Percentiles rank a stretch among this genome's conserved stretches.
Conservation (phyloP, 1,284 basidiomycete species). For the Austroboletus rostrupii region DNA sequence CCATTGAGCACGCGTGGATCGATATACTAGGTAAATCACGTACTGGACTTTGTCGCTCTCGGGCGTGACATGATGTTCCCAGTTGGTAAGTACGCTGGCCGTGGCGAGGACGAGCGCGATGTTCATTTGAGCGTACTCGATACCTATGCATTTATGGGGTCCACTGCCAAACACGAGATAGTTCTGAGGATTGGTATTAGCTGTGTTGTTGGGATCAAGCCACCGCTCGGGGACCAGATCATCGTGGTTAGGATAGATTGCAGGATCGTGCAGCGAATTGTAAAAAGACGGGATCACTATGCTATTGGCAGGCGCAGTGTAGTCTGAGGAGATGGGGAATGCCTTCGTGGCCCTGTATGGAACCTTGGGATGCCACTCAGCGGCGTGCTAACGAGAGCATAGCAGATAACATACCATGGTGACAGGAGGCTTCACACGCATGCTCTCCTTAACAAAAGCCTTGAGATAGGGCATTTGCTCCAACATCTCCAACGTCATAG, state of each 20-base stretch:
- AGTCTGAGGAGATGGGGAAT: conserved; percentile 88
- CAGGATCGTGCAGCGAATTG: conserved; percentile 88
- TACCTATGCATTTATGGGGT: conserved; percentile 90
- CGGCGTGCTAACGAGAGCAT: background rate
- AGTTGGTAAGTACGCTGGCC: conserved; percentile 82
- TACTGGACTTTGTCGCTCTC: conserved; percentile 81
- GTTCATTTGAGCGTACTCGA: conserved; percentile 93
- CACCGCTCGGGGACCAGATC: conserved; percentile 87
- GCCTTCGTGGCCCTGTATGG: conserved; percentile 89
- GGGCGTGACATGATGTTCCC: conserved; percentile 83
- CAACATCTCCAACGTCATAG: conserved; percentile 86
- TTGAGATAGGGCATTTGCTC: conserved; percentile 93
- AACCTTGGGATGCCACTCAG: conserved; percentile 48
- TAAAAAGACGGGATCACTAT: conserved; percentile 99
- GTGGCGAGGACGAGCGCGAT: conserved; percentile 83
- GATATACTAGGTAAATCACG: conserved; percentile 32
- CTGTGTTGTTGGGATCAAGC: conserved; percentile 79
- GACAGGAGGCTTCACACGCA: conserved; percentile 88
- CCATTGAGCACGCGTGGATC: background rate
- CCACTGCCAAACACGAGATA: conserved; percentile 95
- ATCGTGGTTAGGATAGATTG: conserved; percentile 86
- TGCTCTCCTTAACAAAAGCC: conserved; percentile 89
- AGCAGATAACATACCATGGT: conserved; percentile 67
- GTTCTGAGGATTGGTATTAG: conserved; percentile 88
- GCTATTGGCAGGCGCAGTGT: conserved; percentile 87